phyloP scores from a whole-genome alignment of 176 grass and related monocot genomes.

The Microstegium vimineum region DNA sequence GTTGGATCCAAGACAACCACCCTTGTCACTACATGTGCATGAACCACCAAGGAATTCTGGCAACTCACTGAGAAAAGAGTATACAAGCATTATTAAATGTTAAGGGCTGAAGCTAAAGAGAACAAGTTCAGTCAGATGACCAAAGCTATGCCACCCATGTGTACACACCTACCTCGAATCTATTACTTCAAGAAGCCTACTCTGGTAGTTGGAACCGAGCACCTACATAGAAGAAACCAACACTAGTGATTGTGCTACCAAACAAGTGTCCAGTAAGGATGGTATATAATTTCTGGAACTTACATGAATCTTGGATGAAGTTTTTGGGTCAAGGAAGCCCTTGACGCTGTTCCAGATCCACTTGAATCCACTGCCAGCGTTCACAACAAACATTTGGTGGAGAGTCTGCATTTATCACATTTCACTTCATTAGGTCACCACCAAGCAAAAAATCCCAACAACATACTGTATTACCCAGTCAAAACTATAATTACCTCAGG shows the following conservation, averaged over 20 bases:
- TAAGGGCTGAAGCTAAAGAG: neutral
- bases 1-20: conserved; percentile 87
- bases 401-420: conserved; percentile 61
- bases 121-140: conserved; percentile 17
- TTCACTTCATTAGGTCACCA: neutral
- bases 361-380: conserved; percentile 90
- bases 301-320: conserved; percentile 98
- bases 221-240: conserved; percentile 40
- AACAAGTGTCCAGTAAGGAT: neutral
- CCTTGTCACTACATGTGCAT: conserved; percentile 72
- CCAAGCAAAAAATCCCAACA: neutral
- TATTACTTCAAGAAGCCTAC: conserved; percentile 86
- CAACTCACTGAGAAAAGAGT: conserved; percentile 80
- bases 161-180: conserved; percentile 62
- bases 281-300: conserved; percentile 6
- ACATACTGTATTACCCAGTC: neutral
- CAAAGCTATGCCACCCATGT: neutral
- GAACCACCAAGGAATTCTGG: conserved; percentile 94
- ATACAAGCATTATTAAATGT: conserved; percentile 14
- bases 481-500: conserved; percentile 64
- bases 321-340: conserved; percentile 98
- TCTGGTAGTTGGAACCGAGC: conserved; percentile 80
- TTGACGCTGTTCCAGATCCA: conserved; percentile 91
- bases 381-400: conserved; percentile 99
- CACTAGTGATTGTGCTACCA: neutral